Evolutionary conservation across 1,139 yeast species (phyloP), one percentile per base, ranked within the genome.

Genomic region (Suhomyces taliae): DNA sequence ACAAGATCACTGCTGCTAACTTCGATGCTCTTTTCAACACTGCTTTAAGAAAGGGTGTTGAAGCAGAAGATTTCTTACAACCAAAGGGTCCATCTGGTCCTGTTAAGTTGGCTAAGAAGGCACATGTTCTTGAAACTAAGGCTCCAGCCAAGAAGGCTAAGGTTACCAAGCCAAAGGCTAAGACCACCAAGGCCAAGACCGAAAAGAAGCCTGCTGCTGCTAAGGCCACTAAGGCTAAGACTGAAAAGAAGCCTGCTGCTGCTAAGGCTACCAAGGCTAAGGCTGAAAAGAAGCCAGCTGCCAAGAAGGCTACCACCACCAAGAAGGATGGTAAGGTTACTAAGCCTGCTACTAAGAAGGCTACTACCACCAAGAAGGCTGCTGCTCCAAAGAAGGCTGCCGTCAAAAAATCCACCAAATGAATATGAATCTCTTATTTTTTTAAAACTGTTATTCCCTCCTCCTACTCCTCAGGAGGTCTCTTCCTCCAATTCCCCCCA

Each of bases 31-130:
- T 83, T 56, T 87, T 90, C 76, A 90, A 89, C 67, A 62, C 79
- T 43, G 93, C 96, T 34, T 75, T 90, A 61, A 84, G 85, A 74
- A 86, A 83, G 65, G 96, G 95, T 52, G 95, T 90, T 53, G 84
- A 79, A 49, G 66, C 81, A 27, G 96, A 90, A 44, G 87, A 82
- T 47, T 87, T 90, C 59, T 67, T 80, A 41, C 96, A 88, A 70
- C 96, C 96, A 64, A 90, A 89, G 74, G 97, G 96, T 50, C 83
- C 90, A 15, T 81, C 88, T 29, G 90, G 90, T 39, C 86, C 90
- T 31, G 82, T 85, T 55, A 85, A 85, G 68, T 67, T 83, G 55
- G 76, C 73, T 60, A 81, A 81, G 74, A 66, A 69, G 58, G 70
- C 14, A 15, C 34, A 24, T 19, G 34, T 26, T 34, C 41, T 37